Percentiles rank a stretch among this genome's conserved stretches.
Conservation (phyloP, 495 filamentous ascomycete species). For the Aeminium ludgeri region DNA sequence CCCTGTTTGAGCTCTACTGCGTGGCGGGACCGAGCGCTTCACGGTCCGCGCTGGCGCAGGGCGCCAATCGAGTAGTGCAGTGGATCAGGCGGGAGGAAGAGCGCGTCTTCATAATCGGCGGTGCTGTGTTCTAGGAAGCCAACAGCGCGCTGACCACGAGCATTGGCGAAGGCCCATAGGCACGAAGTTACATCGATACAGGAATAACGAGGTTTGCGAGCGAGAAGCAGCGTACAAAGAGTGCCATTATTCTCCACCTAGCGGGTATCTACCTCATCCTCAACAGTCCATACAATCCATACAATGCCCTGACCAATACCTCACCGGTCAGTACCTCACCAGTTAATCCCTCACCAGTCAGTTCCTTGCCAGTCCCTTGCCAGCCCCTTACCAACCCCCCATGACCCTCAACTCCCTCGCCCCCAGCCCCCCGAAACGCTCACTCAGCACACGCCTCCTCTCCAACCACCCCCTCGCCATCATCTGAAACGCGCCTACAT, state of each 20-base stretch:
- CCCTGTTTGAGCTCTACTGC: constrained; percentile 83
- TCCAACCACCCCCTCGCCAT: constrained; percentile 24
- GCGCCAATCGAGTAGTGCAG: constrained; percentile 68
- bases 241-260: too few relatives aligned
- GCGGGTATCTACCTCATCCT: too few relatives aligned
- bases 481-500: constrained; percentile 24
- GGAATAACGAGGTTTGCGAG: too few relatives aligned
- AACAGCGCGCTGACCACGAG: background rate
- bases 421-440: background rate
- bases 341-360: too few relatives aligned
- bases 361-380: too few relatives aligned
- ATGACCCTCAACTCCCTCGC: background rate
- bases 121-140: constrained; percentile 42
- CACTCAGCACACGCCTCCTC: constrained; percentile 8
- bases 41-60: constrained; percentile 63
- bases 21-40: constrained; percentile 66
- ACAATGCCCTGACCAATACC: background rate
- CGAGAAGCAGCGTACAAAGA: too few relatives aligned
- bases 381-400: constrained; percentile 3
- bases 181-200: too few relatives aligned
- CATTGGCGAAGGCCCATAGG: background rate
- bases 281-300: too few relatives aligned
- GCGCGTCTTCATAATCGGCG: constrained; percentile 84
- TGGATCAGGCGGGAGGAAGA: constrained; percentile 89
- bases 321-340: too few relatives aligned